Base-by-base conservation (phyloP, 805 yeast species). In the Yamadazyma nakazawae region DNA sequence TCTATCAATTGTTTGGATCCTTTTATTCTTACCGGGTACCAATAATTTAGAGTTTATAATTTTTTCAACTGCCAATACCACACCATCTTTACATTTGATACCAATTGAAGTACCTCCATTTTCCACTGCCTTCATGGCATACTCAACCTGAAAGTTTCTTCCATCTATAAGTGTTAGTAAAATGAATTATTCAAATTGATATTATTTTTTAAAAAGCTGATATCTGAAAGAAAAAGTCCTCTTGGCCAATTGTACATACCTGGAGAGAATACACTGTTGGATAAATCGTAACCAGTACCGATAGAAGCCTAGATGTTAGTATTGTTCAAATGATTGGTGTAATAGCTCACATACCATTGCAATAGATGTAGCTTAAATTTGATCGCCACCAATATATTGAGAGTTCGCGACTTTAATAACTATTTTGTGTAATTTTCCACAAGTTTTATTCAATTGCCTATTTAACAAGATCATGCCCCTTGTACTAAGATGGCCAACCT, bases 201-300 rank as follows among this genome's bases (percentile, higher is more conserved):
- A 18, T 40, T 3, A 21, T 21, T 7, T 21, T 21, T 21, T 4
- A 7, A 21, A 5, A 21, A 21, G 7, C n/a, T n/a, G 24, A 21
- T 21, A 21, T 21, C 24, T 21, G 24, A 21, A 21, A 21, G 24
- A 21, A 7, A 7, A 21, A 21, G 7, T 21, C 24, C 24, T 21
- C 24, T 21, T 21, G 6, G n/a, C 9, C n/a, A 28, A 5, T 28
- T 28, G 13, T 28, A 68, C 79, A 53, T 51, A 51, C 54, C 54
- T 47, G 92, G 92, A 46, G 89, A 82, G 72, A 94, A 94, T 52
- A 92, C 97, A 71, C 96, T 85, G 74, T 94, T 94, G 30, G 97
- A 89, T 62, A 94, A 83, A 77, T 94, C 99, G 81, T 94, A 94
- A 16, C 99, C 99, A 25, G 99, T 94, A 58, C 99, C 99, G 58